Evolutionary conservation across 805 yeast genomes (phyloP).

Genomic region (Lipomyces yamadae): DNA sequence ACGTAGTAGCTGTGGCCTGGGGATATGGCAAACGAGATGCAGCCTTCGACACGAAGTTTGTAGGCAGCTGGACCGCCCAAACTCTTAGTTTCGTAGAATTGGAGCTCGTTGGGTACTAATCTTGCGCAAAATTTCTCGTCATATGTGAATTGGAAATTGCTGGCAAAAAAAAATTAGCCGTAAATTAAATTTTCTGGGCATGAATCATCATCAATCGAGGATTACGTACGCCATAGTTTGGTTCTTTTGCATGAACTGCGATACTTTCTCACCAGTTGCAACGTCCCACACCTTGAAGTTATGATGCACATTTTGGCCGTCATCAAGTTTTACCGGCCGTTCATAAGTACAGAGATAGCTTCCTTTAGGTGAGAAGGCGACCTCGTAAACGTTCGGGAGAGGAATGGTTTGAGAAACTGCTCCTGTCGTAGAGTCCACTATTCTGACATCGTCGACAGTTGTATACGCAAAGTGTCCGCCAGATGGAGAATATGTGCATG

Average conservation of each 20-base stretch:
- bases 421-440: slow-evolving; percentile 62
- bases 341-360: slow-evolving; percentile 86
- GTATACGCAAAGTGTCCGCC: slow-evolving; percentile 75
- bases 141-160: slow-evolving; percentile 75
- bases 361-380: slow-evolving; percentile 89
- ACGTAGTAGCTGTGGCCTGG: slow-evolving; percentile 90
- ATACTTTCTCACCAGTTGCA: slow-evolving; percentile 54
- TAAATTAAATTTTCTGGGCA: not conserved
- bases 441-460: slow-evolving; percentile 62
- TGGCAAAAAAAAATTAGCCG: not conserved
- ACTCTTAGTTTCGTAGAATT: slow-evolving; percentile 63
- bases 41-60: slow-evolving; percentile 58
- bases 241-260: slow-evolving; percentile 73
- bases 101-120: slow-evolving; percentile 63
- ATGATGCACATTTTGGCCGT: slow-evolving; percentile 64
- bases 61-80: slow-evolving; percentile 55
- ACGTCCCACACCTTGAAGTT: slow-evolving; percentile 80
- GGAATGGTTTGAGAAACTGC: slow-evolving; percentile 55
- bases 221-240: slow-evolving; percentile 58
- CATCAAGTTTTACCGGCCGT: slow-evolving; percentile 73
- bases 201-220: not conserved
- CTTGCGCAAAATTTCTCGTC: slow-evolving; percentile 77
- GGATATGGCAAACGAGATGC: slow-evolving; percentile 68
- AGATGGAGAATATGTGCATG: slow-evolving; percentile 67
- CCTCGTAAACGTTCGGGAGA: slow-evolving; percentile 72